A percentile compares a stretch with the other conserved stretches of the same genome.
phyloP scores from a whole-genome alignment of 352 stramenopile genomes.

The Phytophthora fragariae region DNA sequence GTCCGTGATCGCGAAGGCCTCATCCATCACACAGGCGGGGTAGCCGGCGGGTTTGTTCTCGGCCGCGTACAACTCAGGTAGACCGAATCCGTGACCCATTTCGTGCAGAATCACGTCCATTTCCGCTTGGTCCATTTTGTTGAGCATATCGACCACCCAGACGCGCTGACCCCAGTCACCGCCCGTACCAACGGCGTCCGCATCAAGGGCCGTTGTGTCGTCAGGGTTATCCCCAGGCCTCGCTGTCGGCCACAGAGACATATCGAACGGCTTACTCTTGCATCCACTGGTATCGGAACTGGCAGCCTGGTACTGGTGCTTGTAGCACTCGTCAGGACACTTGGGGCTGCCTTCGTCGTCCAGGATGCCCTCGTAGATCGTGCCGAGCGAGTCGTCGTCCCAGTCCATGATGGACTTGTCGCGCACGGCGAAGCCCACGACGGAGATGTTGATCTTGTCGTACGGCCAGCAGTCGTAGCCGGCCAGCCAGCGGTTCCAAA shows the following conservation, averaged over 20 bases:
- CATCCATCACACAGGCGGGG: too few species aligned
- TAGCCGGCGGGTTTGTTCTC: too few species aligned
- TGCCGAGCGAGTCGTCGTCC: not conserved
- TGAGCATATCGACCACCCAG: too few species aligned
- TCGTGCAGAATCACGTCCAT: too few species aligned
- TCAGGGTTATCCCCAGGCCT: too few species aligned
- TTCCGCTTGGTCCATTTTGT: too few species aligned
- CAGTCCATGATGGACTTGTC: not conserved
- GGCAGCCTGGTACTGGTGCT: not conserved
- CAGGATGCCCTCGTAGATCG: slow-evolving; percentile 1
- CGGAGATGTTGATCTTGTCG: not conserved
- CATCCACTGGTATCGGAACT: not conserved
- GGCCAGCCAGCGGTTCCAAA: not conserved
- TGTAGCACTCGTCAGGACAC: not conserved
- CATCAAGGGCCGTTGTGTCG: too few species aligned
- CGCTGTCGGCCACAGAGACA: not conserved
- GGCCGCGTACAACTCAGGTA: too few species aligned
- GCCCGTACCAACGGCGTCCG: too few species aligned
- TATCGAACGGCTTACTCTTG: not conserved
- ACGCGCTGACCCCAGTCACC: too few species aligned
- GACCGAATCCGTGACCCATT: too few species aligned
- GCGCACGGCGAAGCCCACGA: not conserved
- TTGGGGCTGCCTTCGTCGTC: not conserved
- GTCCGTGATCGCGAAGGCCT: too few species aligned
- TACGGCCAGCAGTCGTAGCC: slow-evolving; percentile 4